These are phyloP conservation scores for Pythium sukuiense DNA, from an alignment of 352 stramenopile species.

Conservation along the genomic window DNA sequence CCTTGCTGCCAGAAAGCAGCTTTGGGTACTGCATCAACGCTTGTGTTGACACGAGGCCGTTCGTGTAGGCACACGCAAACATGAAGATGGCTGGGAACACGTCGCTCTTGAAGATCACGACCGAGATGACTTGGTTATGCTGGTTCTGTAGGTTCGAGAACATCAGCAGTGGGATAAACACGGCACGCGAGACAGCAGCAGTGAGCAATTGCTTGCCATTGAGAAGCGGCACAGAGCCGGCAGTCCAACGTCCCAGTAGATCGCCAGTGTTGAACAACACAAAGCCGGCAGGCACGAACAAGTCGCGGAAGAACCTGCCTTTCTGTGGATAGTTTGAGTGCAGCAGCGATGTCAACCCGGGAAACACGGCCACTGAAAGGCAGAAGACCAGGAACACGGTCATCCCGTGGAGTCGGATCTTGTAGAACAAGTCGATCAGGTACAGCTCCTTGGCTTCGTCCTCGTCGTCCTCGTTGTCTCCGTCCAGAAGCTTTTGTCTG, in stretches of 20 bases:
- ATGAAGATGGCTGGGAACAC: slow-evolving; percentile 59
- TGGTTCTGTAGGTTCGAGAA: slow-evolving; percentile 81
- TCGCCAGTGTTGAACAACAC: slow-evolving; percentile 81
- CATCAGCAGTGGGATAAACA: slow-evolving; percentile 71
- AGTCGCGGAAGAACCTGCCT: slow-evolving; percentile 51
- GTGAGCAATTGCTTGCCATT: slow-evolving; percentile 36
- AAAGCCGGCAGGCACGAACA: slow-evolving; percentile 78
- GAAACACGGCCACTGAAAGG: slow-evolving; percentile 76
- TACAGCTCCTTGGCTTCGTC: slow-evolving; percentile 28
- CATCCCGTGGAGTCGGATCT: slow-evolving; percentile 57
- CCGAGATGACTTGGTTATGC: slow-evolving; percentile 56
- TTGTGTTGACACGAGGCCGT: slow-evolving; percentile 69
- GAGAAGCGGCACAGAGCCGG: slow-evolving; percentile 37
- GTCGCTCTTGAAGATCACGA: slow-evolving; percentile 77
- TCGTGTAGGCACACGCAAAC: slow-evolving; percentile 58
- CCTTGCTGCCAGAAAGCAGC: slow-evolving; percentile 46
- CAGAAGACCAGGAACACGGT: slow-evolving; percentile 79
- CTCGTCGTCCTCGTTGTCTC: slow-evolving; percentile 12
- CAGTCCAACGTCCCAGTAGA: slow-evolving; percentile 60
- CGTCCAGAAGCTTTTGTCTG: slow-evolving; percentile 19
- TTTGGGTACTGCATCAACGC: slow-evolving; percentile 80
- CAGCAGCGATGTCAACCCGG: slow-evolving; percentile 72
- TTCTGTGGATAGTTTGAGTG: slow-evolving; percentile 47
- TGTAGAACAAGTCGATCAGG: slow-evolving; percentile 27
- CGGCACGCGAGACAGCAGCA: slow-evolving; percentile 39